These are phyloP conservation scores for Kazachstania africana DNA, from an alignment of 805 yeast species.

Conservation along the genomic window DNA sequence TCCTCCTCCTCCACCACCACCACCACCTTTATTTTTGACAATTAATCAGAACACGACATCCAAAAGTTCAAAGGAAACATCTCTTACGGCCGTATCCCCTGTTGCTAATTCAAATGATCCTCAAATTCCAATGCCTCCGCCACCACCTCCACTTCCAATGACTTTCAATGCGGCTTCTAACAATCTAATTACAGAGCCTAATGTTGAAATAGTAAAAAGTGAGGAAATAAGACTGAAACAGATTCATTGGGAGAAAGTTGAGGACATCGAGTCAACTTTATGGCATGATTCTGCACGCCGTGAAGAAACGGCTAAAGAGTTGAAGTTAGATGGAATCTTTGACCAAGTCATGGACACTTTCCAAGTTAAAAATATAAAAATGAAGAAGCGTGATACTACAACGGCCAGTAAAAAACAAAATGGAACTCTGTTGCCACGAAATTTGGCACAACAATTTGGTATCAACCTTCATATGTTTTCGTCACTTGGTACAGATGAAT, in stretches of 20 bases:
- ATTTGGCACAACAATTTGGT: constrained; percentile 68
- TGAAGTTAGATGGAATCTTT: constrained; percentile 49
- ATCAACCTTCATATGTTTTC: constrained; percentile 62
- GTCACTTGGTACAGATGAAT: constrained; percentile 38
- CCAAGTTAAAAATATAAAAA: constrained; percentile 33
- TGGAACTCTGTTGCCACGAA: constrained; percentile 48
- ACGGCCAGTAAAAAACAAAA: constrained; percentile 27
- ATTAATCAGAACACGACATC: neutral
- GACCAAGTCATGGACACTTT: constrained; percentile 52
- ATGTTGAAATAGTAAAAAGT: too few relatives aligned
- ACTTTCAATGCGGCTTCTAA: neutral
- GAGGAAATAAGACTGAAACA: constrained; percentile 62
- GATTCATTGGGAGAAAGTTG: constrained; percentile 73
- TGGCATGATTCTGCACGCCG: constrained; percentile 40
- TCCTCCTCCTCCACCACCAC: constrained; percentile 12
- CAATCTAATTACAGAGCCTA: too few relatives aligned
- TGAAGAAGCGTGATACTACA: constrained; percentile 15
- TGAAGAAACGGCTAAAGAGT: constrained; percentile 33
- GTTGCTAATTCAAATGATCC: constrained; percentile 25
- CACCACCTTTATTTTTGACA: constrained; percentile 3
- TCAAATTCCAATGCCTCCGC: constrained; percentile 22
- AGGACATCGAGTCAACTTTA: constrained; percentile 44
- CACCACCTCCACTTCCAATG: constrained; percentile 27
- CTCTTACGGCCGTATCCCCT: constrained; percentile 6
- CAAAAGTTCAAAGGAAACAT: neutral